A percentile compares a stretch with the other conserved stretches of the same genome.
These are phyloP conservation scores for Macroventuria anomochaeta DNA, from an alignment of 2,329 filamentous ascomycete genomes.

Conservation along the genomic window DNA sequence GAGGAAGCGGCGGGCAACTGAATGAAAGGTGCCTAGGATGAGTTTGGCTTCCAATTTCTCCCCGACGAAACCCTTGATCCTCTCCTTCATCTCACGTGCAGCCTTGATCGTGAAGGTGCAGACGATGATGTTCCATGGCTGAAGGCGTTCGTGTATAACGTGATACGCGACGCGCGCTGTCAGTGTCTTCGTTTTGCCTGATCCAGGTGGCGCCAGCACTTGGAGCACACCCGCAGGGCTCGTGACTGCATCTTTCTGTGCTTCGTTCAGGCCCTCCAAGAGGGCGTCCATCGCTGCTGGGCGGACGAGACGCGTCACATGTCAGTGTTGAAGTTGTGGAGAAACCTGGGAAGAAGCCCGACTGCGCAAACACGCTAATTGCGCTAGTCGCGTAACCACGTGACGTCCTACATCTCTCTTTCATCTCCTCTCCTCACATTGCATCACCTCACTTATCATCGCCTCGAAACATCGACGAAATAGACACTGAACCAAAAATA, in stretches of 20 bases:
- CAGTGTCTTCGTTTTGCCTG: conserved; percentile 93
- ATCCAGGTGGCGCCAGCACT: conserved; percentile 69
- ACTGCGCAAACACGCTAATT: background rate
- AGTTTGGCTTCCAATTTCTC: conserved; percentile 76
- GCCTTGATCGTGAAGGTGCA: conserved; percentile 98
- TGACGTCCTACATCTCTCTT: no score
- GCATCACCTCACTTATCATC: no score
- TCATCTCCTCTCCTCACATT: no score
- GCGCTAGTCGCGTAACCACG: conserved; percentile 3
- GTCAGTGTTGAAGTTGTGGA: background rate
- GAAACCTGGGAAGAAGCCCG: conserved; percentile 3
- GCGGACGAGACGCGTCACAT: conserved; percentile 20
- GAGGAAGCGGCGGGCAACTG: conserved; percentile 85
- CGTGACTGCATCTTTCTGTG: conserved; percentile 69
- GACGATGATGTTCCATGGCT: conserved; percentile 88
- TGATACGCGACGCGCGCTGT: conserved; percentile 92
- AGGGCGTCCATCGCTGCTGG: conserved; percentile 58
- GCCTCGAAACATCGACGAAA: no score
- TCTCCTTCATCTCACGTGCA: conserved; percentile 88
- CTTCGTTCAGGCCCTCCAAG: conserved; percentile 67
- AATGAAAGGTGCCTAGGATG: conserved; percentile 93
- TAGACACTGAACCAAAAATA: no score
- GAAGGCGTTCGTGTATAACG: conserved; percentile 72
- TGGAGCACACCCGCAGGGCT: conserved; percentile 66
- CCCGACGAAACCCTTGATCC: conserved; percentile 82